Base-by-base conservation (phyloP, 805 yeast genomes). In the Starmerella asiatica region DNA sequence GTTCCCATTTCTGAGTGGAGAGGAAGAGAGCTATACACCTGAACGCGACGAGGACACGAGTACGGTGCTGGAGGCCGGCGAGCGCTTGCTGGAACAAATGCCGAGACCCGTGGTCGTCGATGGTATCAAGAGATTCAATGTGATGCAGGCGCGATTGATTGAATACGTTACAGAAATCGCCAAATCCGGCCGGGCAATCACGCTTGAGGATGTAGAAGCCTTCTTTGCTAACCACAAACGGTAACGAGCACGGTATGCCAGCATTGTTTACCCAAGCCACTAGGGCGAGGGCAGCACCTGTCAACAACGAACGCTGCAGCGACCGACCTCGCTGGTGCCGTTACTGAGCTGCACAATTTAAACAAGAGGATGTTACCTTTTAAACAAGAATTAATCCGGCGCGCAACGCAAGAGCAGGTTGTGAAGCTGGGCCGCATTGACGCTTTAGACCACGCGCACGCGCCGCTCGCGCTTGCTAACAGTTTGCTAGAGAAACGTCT, bases 91-190 rank as follows among this genome's bases (percentile, higher is more conserved):
- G 21, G 68, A 64, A 51, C 57, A 73, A 0, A 50, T 84, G 32
- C 93, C 94, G 0, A 68, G 77, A 28, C 84, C 76, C 21, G 71
- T 77, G 50, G 93, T 94, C 0, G 65, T 79, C 11, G 75, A 78
- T 39, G 91, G 95, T 1, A 61, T 83, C 27, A 71, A 73, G 24
- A 95, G 94, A 0, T 82, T 81, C 55, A 75, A 79, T 42, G 63
- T 69, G 45, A 70, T 88, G 51, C 76, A 79, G 47, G 58, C 67
- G n/a, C 74, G 71, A 46, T 60, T 88, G 18, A 68, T 76, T n/a
- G 73, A 68, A 24, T 88, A 83, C 52, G 67, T 88, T 48, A 69
- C 67, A 49, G 91, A 91, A 0, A 86, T 91, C 67, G 96, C 94
- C 0, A 78, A 79, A 37, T 70, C 71, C 42, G 86, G 85, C 3